Evolutionary conservation across 257 asterid genomes (phyloP), one percentile per base, ranked within the genome.

Genomic region (Nyctanthes arbortristis): DNA sequence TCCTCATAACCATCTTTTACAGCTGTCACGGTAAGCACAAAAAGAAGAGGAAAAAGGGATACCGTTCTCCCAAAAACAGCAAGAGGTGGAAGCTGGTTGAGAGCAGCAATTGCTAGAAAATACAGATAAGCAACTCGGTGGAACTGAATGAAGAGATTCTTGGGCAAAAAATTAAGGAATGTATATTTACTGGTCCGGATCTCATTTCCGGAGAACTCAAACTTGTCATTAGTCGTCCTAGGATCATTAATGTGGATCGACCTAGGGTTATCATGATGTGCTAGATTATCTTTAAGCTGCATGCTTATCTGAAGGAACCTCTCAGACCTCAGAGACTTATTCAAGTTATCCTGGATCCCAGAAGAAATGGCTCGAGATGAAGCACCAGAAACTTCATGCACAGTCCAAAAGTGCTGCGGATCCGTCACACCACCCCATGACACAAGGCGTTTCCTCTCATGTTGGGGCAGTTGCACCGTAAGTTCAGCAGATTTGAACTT

Each of bases 1-100:
- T 94, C 99, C 84, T 93, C 97, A 73, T 94, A 94, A 57, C 97
- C 97, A 82, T 94, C 99, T 84, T 94, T 94, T 57, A 94, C 85
- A 69, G 99, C 99, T 9, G 99, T 94, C 66, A 94, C 97, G 43
- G 96, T 76, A 67, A 94, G 99, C 73, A 94, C 99, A 39, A 94
- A 91, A 66, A 94, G 95, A 81, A 94, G 97, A 56, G 99, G 99
- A 74, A 94, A 86, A 68, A 89, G 96, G 58, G 99, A 94, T 73
- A 84, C 99, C 0, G 96, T 91, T 79, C 99, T 87, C 73, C 99
- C 99, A 77, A 94, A 94, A 63, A 94, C 97, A 27, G 99, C 99
- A 69, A 94, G 96, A 70, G 99, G 97, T 22, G 97, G 99, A 43
- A 94, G 96, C 88, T 91, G 99, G 81, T 94, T 94, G 73, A 91